Evolutionary conservation across 176 grass and related monocot species (phyloP).

Genomic region (Ananas comosus): DNA sequence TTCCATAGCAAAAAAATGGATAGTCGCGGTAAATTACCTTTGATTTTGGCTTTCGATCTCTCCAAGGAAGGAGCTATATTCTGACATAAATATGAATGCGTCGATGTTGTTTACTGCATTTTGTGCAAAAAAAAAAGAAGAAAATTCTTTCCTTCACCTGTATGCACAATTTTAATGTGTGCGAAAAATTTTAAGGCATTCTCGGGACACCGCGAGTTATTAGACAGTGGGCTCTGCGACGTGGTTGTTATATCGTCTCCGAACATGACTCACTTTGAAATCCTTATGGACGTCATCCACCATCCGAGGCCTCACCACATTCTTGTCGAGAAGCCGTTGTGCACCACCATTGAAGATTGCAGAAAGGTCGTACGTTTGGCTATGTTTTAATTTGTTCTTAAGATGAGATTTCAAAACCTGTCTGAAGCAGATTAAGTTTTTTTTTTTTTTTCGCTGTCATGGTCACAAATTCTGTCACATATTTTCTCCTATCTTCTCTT

Average conservation of each 20-base stretch:
- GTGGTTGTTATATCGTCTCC: constrained; percentile 67
- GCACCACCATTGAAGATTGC: constrained; percentile 73
- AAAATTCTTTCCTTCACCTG: background rate
- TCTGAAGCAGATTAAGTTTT: background rate
- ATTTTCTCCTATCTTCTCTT: background rate
- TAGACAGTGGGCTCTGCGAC: constrained; percentile 75
- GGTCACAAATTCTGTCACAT: background rate
- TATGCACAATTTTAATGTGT: constrained; percentile 8
- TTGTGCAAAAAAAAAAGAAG: background rate
- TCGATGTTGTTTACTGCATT: background rate
- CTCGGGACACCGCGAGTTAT: constrained; percentile 59
- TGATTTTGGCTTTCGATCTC: background rate
- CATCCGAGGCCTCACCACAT: constrained; percentile 55
- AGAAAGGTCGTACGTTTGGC: constrained; percentile 32
- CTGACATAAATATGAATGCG: background rate
- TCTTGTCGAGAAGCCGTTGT: constrained; percentile 89
- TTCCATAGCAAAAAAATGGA: too few species aligned
- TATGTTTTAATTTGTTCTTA: too few species aligned
- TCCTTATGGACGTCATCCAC: constrained; percentile 71
- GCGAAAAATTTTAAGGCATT: constrained; percentile 47
- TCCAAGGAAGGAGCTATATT: background rate
- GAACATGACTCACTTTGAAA: constrained; percentile 89
- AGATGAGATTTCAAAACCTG: background rate
- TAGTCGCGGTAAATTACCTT: too few species aligned
- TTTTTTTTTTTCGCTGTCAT: background rate